These are phyloP conservation scores for Pestalotiopsis fici DNA, from an alignment of 2,329 filamentous ascomycete genomes.

Conservation along the genomic window DNA sequence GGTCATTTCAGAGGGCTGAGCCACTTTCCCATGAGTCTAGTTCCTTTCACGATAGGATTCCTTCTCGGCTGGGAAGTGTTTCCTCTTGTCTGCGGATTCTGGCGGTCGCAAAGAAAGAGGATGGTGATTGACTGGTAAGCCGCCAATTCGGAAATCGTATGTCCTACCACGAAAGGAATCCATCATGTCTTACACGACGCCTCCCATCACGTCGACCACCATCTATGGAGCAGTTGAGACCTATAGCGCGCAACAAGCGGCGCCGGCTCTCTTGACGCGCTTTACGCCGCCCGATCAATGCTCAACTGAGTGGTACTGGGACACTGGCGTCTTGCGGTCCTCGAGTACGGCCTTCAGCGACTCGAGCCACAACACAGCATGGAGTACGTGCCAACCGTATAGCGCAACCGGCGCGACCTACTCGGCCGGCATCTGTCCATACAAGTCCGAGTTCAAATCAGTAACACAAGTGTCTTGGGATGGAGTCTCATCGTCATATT, in stretches of 20 bases:
- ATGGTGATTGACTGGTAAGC: background rate
- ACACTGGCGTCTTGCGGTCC: background rate
- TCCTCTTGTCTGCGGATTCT: background rate
- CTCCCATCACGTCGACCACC: slow-evolving; percentile 7
- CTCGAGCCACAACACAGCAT: slow-evolving; percentile 6
- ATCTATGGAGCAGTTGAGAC: slow-evolving; percentile 1
- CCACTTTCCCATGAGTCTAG: background rate
- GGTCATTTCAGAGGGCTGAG: background rate
- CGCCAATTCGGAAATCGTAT: background rate
- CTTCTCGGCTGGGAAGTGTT: background rate
- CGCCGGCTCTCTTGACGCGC: slow-evolving; percentile 11
- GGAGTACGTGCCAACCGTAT: slow-evolving; percentile 12
- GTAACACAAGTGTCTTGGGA: slow-evolving; percentile 9
- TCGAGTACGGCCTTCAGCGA: slow-evolving; percentile 9
- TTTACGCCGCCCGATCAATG: slow-evolving; percentile 5
- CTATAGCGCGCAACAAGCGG: slow-evolving; percentile 2
- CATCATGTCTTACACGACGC: slow-evolving; percentile 7
- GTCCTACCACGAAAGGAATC: background rate
- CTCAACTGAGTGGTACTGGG: slow-evolving; percentile 12
- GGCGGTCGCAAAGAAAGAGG: background rate
- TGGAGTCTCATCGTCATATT: background rate
- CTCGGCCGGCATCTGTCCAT: slow-evolving; percentile 11
- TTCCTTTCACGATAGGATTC: background rate
- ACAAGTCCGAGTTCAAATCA: slow-evolving; percentile 8
- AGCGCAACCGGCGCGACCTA: slow-evolving; percentile 1